Conservation (phyloP, 192 early-diverging fungal species). For the Rhizophagus clarus region DNA sequence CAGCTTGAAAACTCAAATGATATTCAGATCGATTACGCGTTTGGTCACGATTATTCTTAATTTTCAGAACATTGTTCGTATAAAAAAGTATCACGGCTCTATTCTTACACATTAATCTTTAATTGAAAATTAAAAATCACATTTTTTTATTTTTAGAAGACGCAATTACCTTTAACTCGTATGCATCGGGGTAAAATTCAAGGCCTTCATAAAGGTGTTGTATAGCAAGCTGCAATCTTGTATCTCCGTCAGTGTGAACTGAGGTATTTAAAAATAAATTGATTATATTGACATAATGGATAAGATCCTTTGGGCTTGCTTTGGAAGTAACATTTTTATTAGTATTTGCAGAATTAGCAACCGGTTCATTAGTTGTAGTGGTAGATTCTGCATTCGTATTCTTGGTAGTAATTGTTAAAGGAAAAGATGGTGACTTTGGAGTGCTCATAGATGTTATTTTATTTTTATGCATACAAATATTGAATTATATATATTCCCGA, state of each 20-base stretch:
- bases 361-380: not conserved
- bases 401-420: not conserved
- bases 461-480: not conserved
- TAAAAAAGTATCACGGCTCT: too few species aligned
- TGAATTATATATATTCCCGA: too few species aligned
- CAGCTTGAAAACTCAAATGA: not conserved
- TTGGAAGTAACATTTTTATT: not conserved
- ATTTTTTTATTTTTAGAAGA: not conserved
- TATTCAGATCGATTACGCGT: slow-evolving; percentile 5
- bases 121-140: not conserved
- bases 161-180: slow-evolving; percentile 11
- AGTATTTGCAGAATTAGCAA: not conserved
- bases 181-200: slow-evolving; percentile 2
- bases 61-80: not conserved
- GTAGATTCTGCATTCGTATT: not conserved
- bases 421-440: not conserved
- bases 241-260: not conserved
- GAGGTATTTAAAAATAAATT: not conserved
- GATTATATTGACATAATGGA: slow-evolving; percentile 3
- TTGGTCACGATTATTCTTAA: not conserved
- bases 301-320: not conserved
- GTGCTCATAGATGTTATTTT: not conserved
- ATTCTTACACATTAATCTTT: not conserved
- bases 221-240: slow-evolving; percentile 18
- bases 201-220: slow-evolving; percentile 3